A percentile compares a stretch with the other conserved stretches of the same genome.
phyloP scores from a whole-genome alignment of 1,284 basidiomycete species.

The Golubevia sp. region DNA sequence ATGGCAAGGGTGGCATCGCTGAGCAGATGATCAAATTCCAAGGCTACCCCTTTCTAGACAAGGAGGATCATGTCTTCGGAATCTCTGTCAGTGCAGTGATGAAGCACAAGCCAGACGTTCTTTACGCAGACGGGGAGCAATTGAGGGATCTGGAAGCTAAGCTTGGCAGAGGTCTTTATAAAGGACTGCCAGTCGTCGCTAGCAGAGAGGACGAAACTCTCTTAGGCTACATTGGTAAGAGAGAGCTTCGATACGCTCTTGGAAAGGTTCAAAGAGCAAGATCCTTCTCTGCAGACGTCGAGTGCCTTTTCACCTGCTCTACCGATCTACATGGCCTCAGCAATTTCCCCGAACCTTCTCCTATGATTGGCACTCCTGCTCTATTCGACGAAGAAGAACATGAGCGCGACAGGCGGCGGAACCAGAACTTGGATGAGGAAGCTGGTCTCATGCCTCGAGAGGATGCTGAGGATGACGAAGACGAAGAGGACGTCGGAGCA shows the following conservation, averaged over 20 bases:
- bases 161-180: slow-evolving; percentile 66
- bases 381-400: neutral
- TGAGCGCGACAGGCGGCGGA: neutral
- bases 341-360: neutral
- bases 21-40: slow-evolving; percentile 98
- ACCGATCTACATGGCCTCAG: neutral
- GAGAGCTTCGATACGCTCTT: slow-evolving; percentile 82
- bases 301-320: slow-evolving; percentile 38
- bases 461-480: slow-evolving; percentile 2
- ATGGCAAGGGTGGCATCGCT: slow-evolving; percentile 90
- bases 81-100: slow-evolving; percentile 72
- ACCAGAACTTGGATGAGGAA: neutral
- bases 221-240: slow-evolving; percentile 84
- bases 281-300: slow-evolving; percentile 21
- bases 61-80: slow-evolving; percentile 87
- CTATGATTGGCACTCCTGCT: neutral
- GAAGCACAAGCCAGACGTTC: slow-evolving; percentile 31
- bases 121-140: slow-evolving; percentile 41
- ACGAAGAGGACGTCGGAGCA: slow-evolving; percentile 12
- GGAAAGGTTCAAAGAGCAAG: slow-evolving; percentile 65
- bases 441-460: neutral
- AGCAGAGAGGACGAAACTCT: slow-evolving; percentile 67
- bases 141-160: slow-evolving; percentile 38
- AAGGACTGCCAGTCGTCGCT: slow-evolving; percentile 87
- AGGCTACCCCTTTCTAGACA: slow-evolving; percentile 88